Base-by-base conservation (phyloP, 345 rosid species). In the Populus euphratica region DNA sequence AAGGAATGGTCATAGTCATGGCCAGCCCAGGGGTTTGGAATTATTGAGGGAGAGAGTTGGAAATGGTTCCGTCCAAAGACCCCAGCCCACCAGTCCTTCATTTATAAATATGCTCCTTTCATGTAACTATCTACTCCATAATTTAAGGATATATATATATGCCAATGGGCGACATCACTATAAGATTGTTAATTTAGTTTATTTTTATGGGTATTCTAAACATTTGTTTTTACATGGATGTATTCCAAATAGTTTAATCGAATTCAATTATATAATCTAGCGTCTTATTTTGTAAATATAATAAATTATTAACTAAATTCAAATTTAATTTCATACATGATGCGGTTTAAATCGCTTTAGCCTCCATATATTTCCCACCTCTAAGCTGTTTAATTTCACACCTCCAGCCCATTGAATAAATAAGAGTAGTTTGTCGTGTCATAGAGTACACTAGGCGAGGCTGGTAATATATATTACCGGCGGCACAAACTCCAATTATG, bases 21-120 rank as follows among this genome's bases (percentile, higher is more conserved):
- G 85, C 78, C 86, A 68, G 76, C 78, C 84, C 67, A 78, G 68
- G 65, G 36, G 72, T 52, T 77, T 75, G 84, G 73, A 85, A 86
- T 85, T 52, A 86, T 85, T 84, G 88, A 82, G 80, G 50, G 85
- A 81, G 83, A 83, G 81, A 80, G 89, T 82, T 85, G 77, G 78
- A 80, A 83, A 79, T 71, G 84, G 77, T n/a, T 13, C 89, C 81
- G 76, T 86, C 87, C 75, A 9, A 41, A 44, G 69, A 74, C 73
- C 65, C 74, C 38, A 35, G 56, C 41, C 84, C 76, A 65, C 79
- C 82, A 43, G 65, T 71, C 29, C 49, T 50, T 18, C 44, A 23
- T 35, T 1, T 25, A 3, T 49, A n/a, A 17, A 1, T 69, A 11
- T 62, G 74, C 49, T 59, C 72, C 78, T 79, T 79, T 11, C 70